Conservation (phyloP, 2,329 filamentous ascomycete species). For the Talaromyces sp. region DNA sequence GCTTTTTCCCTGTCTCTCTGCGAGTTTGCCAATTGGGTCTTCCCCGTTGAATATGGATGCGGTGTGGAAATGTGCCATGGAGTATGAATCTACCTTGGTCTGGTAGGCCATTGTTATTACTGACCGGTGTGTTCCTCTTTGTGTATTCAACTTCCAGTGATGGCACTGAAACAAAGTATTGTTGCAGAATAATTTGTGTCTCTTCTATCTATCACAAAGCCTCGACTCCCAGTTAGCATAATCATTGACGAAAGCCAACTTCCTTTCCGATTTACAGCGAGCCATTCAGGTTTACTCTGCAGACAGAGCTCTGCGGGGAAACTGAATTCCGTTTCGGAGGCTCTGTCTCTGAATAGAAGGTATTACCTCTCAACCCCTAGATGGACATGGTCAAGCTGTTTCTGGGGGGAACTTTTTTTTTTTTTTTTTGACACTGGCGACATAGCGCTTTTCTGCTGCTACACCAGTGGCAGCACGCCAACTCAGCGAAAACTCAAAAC, state of each 20-base stretch:
- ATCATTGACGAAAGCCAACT: neutral
- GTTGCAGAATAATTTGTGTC: neutral
- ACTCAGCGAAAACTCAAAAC: neutral
- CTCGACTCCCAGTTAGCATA: neutral
- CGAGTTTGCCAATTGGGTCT: neutral
- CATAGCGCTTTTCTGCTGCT: neutral
- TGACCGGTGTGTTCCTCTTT: neutral
- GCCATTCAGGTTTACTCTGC: neutral
- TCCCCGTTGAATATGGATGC: neutral
- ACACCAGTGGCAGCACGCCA: neutral
- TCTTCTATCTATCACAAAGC: neutral
- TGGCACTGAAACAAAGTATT: neutral
- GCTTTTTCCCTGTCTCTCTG: neutral
- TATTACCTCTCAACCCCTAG: too few relatives aligned
- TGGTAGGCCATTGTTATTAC: constrained; percentile 3
- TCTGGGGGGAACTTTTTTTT: too few relatives aligned
- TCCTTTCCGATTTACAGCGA: neutral
- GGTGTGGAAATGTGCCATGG: neutral
- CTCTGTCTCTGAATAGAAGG: neutral
- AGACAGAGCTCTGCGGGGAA: neutral
- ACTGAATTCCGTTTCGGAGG: neutral
- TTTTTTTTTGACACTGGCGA: neutral
- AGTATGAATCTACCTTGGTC: neutral
- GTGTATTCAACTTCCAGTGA: neutral
- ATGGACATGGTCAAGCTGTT: too few relatives aligned